Base-by-base conservation (phyloP, 495 filamentous ascomycete genomes). In the Cenococcum geophilum region DNA sequence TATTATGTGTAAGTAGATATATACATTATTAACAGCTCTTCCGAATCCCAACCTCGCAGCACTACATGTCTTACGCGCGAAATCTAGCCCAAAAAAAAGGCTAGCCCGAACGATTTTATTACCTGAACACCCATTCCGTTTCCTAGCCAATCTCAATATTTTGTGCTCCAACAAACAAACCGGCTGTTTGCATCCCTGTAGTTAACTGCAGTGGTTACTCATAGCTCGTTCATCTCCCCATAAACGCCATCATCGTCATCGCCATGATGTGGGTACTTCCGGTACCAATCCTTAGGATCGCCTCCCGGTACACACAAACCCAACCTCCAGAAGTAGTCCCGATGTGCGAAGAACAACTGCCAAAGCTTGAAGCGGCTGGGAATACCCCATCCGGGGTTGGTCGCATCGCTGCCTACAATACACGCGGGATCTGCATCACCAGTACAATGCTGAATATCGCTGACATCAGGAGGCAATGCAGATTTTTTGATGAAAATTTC, bases 251-350 rank as follows among this genome's bases (percentile, higher is more conserved):
- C 49, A 16, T 25, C 48, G 3, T 21, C 53, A 56, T 22, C 34
- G 25, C 53, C 58, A 47, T 40, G 53, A 56, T 61, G 59, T 18
- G 58, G 65, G 58, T 68, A 68, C 25, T 68, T 64, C 21, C 65
- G 12, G 40, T 68, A 81, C 82, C 86, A 86, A 61, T 87, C 84
- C 49, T 75, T 72, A 4, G 86, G 86, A 74, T 91, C 89, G 1
- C 88, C 89, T 4, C 87, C 88, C 1, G 92, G 92, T 5, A 97
- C 77, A 76, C 93, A 98, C 47, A 97, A 74, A 0, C 93, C 93
- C 60, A 98, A 68, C 35, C 93, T 76, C 87, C 91, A 93, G 72
- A 98, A 98, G 70, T 98, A 98, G 74, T 98, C 93, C 56, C 93
- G 78, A 76, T 98, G 93, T 16, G 92, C 87, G 76, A 91, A 91